Evolutionary conservation across 2,329 filamentous ascomycete species (phyloP), one percentile per base, ranked within the genome.

Genomic region (Nothophoma quercina): DNA sequence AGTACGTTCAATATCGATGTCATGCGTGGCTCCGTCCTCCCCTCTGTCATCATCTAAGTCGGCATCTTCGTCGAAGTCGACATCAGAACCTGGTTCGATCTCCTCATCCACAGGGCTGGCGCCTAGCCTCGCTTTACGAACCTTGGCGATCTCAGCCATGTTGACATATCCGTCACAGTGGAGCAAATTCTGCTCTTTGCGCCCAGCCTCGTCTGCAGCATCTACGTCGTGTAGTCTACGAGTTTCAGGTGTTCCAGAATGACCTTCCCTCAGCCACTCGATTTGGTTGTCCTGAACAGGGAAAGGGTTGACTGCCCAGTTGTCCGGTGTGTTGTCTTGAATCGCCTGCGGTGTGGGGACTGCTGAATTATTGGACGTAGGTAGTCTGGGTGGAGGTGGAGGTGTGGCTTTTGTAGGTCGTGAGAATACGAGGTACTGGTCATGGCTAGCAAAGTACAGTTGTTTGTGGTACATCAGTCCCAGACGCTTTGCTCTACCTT

Each of bases 141-240:
- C 82, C 59, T 82, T 79, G 9, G 75, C 70, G 10, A 88, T 80
- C 52, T 82, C 78, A 51, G 80, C 81, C 28, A 89, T 70, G 66
- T 89, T 80, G 65, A 90, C 82, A 67, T 86, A 85, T 7, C 86
- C 84, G 55, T 90, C 84, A n/a, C 84, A 77, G 51, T 83, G 76
- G 40, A 80, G 70, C 39, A 88, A 70, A 46, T 86, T 85, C 57
- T 84, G 78, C 23, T 82, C 73, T 60, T 85, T 85, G 32, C 87
- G 79, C 54, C 83, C 76, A 2, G 79, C 77, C 63, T 88, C 85
- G 29, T 83, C 81, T 42, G 79, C 81, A 1, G 86, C 86, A 62
- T 85, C 81, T 50, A 79, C 75, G 59, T 89, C 86, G 48, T 81
- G 81, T 7, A 77, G 69, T 44, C 76, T 72, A n/a, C 79, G 71